These are phyloP conservation scores for Cucumis hystrix DNA, from an alignment of 306 rosid species.

Conservation along the genomic window DNA sequence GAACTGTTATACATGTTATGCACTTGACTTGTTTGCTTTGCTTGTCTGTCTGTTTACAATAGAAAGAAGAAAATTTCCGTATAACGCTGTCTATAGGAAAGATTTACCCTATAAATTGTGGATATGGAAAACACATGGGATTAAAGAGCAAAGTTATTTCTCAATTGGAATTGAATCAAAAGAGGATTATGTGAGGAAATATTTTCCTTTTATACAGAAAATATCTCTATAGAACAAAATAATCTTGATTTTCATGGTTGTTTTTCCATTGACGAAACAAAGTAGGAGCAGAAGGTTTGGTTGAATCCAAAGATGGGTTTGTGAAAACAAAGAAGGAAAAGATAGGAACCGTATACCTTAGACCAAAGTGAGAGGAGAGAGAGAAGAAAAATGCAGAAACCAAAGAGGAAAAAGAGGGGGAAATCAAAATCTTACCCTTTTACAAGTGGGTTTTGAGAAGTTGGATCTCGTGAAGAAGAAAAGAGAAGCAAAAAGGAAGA, in stretches of 20 bases:
- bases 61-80: background rate
- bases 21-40: background rate
- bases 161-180: background rate
- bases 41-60: background rate
- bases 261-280: background rate
- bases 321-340: background rate
- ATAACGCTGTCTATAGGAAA: background rate
- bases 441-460: conserved; percentile 12
- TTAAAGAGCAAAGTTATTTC: background rate
- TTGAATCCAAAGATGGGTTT: background rate
- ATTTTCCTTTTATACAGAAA: background rate
- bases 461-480: conserved; percentile 50
- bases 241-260: background rate
- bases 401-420: background rate
- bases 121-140: background rate
- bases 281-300: background rate
- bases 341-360: background rate
- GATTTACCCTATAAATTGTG: no score
- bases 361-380: background rate
- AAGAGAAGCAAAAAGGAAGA: conserved; percentile 12
- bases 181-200: background rate
- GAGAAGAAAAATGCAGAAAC: background rate
- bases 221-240: background rate
- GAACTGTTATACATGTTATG: background rate
- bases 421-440: conserved; percentile 6